Base-by-base conservation (phyloP, 2,329 filamentous ascomycete species). In the Ceratocystis harringtonii region DNA sequence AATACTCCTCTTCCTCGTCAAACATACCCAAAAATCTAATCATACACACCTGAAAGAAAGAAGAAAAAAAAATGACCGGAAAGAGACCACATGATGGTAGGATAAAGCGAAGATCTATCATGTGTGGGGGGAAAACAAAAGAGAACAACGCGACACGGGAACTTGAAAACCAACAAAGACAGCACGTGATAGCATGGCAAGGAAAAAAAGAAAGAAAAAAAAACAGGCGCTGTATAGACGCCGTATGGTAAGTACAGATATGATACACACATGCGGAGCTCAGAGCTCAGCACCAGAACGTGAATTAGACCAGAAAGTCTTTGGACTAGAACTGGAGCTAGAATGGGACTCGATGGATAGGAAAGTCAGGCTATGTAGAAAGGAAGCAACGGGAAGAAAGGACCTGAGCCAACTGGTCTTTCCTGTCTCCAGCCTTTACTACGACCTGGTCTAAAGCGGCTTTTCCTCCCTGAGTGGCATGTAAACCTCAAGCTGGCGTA, bases 401-500 rank as follows among this genome's bases (percentile, higher is more conserved):
- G 36, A 15, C 36, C 36, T 41, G 36, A 41, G 36, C 36, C 36
- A 12, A 41, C 36, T 41, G 3, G 36, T 12, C 36, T 41, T 41
- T 41, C 36, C 10, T 41, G 36, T 41, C 36, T 15, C 36, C 10
- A 41, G 12, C 10, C 12, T 41, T 41, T 15, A 41, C 36, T 41
- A 41, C 36, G 3, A 1, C 19, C 17, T 5, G 17, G 61, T 19
- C 68, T 64, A 71, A 19, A 68, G 50, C 36, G 65, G 60, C 57
- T 70, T 69, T 57, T 74, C 65, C 28, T 67, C 66, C 66, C 75
- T 74, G 15, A 69, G 64, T 1, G 75, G 75, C 67, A 72, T 71
- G 73, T 77, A 76, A 50, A 75, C 70, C 66, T 92, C 88, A 69
- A 97, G 81, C 75, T 86, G 84, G 71, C 88, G 86, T 72, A 97